These are phyloP conservation scores for Phytophthora fragariaefolia DNA, from an alignment of 352 stramenopile species.

Conservation along the genomic window DNA sequence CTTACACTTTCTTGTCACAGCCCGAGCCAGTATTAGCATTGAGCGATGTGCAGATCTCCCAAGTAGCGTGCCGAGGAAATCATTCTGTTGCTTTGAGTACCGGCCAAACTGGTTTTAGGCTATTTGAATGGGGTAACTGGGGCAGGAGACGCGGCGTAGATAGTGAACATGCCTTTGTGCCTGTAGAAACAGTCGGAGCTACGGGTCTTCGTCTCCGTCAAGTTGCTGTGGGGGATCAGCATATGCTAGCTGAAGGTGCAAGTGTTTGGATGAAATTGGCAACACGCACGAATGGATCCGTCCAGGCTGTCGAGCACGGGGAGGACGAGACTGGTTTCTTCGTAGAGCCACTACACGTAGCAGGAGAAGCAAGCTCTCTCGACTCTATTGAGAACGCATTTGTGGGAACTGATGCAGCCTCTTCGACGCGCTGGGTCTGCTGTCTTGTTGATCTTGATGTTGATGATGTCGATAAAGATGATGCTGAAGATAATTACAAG, in stretches of 20 bases:
- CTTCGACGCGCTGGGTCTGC: constrained; percentile 20
- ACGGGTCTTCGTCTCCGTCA: constrained; percentile 45
- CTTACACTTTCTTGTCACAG: constrained; percentile 70
- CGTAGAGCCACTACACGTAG: constrained; percentile 35
- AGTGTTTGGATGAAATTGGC: constrained; percentile 68
- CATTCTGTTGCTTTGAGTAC: constrained; percentile 59
- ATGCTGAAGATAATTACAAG: constrained; percentile 1
- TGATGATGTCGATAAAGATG: constrained; percentile 56
- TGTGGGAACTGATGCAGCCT: constrained; percentile 1
- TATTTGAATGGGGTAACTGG: constrained; percentile 84
- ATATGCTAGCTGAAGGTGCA: constrained; percentile 62
- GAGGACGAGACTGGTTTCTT: constrained; percentile 36
- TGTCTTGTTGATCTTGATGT: constrained; percentile 60
- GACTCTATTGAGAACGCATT: constrained; percentile 34
- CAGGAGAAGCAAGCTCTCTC: constrained; percentile 29
- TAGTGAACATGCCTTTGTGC: constrained; percentile 63
- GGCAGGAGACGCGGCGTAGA: constrained; percentile 58
- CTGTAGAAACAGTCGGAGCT: constrained; percentile 40
- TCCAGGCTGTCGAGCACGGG: constrained; percentile 4
- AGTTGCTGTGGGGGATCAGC: constrained; percentile 58
- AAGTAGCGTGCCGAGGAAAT: constrained; percentile 66
- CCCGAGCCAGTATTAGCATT: constrained; percentile 67
- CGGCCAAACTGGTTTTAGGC: constrained; percentile 27
- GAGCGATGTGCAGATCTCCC: constrained; percentile 44
- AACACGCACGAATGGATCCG: constrained; percentile 12